Conservation (phyloP, 768 basidiomycete species). For the Sistotremastrum niveocremeum region DNA sequence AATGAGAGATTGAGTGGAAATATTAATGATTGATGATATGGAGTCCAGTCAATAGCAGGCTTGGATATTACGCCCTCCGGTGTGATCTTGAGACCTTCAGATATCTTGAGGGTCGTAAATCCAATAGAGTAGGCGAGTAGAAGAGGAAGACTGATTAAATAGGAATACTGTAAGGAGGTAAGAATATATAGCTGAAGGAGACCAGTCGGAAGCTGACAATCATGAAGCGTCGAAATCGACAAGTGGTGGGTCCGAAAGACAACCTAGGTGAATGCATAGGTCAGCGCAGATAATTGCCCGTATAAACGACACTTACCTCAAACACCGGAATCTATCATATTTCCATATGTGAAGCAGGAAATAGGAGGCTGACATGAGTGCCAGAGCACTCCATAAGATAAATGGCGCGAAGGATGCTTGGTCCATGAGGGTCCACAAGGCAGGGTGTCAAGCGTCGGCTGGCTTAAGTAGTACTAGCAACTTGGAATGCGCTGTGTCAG, state of each 20-base stretch:
- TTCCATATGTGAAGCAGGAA: constrained; percentile 66
- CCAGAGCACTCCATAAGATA: too few relatives aligned
- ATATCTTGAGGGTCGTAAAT: constrained; percentile 60
- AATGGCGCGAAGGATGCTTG: too few relatives aligned
- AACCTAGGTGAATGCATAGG: too few relatives aligned
- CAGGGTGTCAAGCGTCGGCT: too few relatives aligned
- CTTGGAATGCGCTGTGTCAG: too few relatives aligned
- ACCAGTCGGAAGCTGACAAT: too few relatives aligned
- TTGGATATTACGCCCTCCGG: constrained; percentile 42
- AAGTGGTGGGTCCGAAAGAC: too few relatives aligned
- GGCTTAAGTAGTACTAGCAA: too few relatives aligned
- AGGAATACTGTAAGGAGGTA: constrained; percentile 44
- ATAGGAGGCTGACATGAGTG: constrained; percentile 20
- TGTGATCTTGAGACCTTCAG: constrained; percentile 41
- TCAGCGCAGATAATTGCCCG: too few relatives aligned
- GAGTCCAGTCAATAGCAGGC: constrained; percentile 46
- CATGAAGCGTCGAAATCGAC: too few relatives aligned
- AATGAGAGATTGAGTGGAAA: constrained; percentile 55
- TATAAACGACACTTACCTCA: constrained; percentile 30
- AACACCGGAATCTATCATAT: constrained; percentile 65
- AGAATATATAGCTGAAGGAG: background rate
- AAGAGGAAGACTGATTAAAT: constrained; percentile 48
- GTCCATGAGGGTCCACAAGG: too few relatives aligned
- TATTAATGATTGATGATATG: constrained; percentile 30
- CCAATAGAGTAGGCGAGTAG: constrained; percentile 46